Conservation (phyloP, 164 flowering plant species). For the Liquidambar formosana region DNA sequence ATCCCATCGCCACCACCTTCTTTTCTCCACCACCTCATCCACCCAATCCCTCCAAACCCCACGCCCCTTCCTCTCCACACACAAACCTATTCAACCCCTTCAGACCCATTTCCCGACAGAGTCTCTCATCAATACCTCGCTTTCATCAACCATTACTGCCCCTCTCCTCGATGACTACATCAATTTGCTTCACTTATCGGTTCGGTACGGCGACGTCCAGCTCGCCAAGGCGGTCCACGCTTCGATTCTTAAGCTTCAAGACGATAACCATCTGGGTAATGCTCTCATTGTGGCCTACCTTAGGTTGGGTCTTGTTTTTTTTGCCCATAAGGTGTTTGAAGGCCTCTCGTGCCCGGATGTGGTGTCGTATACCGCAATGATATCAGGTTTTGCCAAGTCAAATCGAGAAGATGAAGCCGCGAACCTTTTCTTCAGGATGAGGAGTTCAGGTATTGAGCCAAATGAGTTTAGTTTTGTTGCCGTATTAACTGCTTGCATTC, state of each 20-base stretch:
- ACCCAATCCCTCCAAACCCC: constrained; percentile 6
- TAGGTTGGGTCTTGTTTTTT: constrained; percentile 40
- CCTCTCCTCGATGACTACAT: constrained; percentile 16
- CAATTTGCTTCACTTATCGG: constrained; percentile 49
- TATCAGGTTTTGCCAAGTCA: constrained; percentile 67
- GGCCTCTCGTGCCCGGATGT: constrained; percentile 51
- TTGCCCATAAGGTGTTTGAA: constrained; percentile 45
- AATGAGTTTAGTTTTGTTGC: constrained; percentile 75
- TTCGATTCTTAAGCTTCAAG: constrained; percentile 42
- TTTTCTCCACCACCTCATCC: constrained; percentile 11
- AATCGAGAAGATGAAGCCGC: constrained; percentile 48
- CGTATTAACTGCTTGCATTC: constrained; percentile 67
- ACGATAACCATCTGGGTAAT: constrained; percentile 33
- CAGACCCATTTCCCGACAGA: not conserved
- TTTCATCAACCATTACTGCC: not conserved
- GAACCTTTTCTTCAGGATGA: constrained; percentile 59
- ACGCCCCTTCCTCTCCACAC: constrained; percentile 8
- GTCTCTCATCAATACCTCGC: not conserved
- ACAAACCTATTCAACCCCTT: constrained; percentile 17
- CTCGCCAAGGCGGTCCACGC: constrained; percentile 61
- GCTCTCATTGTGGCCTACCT: constrained; percentile 54
- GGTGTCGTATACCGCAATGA: constrained; percentile 58
- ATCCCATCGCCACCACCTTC: constrained; percentile 1
- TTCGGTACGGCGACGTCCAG: constrained; percentile 31
- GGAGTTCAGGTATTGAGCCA: constrained; percentile 61